Evolutionary conservation across 2,329 filamentous ascomycete species (phyloP), one percentile per base, ranked within the genome.

Genomic region (Dactylellina haptotyla): DNA sequence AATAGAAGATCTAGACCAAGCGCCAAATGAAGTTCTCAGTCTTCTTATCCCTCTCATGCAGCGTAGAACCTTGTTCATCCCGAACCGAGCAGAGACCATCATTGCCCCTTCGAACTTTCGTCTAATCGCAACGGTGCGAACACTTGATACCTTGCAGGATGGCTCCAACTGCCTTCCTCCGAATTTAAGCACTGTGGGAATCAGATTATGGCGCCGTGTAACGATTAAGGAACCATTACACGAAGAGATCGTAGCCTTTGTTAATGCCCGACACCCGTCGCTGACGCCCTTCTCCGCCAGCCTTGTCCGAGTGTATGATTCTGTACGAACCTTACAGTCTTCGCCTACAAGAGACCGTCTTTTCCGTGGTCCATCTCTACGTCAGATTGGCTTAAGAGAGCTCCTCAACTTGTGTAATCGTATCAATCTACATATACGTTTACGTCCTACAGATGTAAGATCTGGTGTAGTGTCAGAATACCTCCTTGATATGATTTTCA

Each of bases 1-100:
- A 76, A 96, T 99, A 70, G 96, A 99, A 81, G 96, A 99, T 80
- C 85, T 99, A 41, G 93, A 99, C 80, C 89, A 94, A 75, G 95
- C 95, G 9, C 95, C 96, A 3, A 94, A 92, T 76, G 95, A 99
- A 81, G 91, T 99, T 51, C 88, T 99, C 80, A 96, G 94, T 80
- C 93, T 93, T 12, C 86, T 99, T 26, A 84, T 99, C 25, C 95
- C 96, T 8, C 85, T 99, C 6, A 93, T 99, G 71, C 95, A 99
- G 81, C 88, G 91, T 71, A 89, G 92, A n/a, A 92, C 97, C 80
- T 86, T 99, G 12, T 84, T 96, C 2, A 93, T 99, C 28, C 92
- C 95, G 0, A 96, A 90, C 77, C 89, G 94, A 70, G 93, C 92
- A 64, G 93, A 98, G 82, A 90, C 86, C 3, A 89, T 99, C 54